Evolutionary conservation across 805 yeast genomes (phyloP).

Genomic region (Schizosaccharomyces japonicus): DNA sequence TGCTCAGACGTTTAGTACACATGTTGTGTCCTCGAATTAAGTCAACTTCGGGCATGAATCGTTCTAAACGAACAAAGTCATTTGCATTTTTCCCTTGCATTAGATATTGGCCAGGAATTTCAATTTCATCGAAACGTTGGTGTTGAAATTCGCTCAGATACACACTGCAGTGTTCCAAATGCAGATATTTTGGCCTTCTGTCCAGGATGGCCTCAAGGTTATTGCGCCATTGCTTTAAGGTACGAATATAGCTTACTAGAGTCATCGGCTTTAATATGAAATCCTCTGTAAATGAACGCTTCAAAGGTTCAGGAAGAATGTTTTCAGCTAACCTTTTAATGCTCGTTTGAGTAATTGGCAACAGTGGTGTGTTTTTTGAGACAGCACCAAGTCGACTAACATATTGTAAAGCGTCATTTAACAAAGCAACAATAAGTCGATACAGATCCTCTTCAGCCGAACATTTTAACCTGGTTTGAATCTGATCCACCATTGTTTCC

Average conservation of each 20-base stretch:
- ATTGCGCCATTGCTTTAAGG: slow-evolving; percentile 77
- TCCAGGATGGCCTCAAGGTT: slow-evolving; percentile 79
- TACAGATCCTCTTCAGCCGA: slow-evolving; percentile 92
- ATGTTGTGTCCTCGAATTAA: slow-evolving; percentile 74
- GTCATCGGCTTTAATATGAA: slow-evolving; percentile 71
- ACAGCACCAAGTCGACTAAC: slow-evolving; percentile 70
- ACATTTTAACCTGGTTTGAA: slow-evolving; percentile 76
- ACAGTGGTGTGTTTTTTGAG: slow-evolving; percentile 64
- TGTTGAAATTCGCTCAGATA: slow-evolving; percentile 80
- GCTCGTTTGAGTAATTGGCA: slow-evolving; percentile 76
- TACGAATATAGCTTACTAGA: slow-evolving; percentile 61
- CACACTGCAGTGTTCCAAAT: slow-evolving; percentile 5
- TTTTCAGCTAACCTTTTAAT: slow-evolving; percentile 78
- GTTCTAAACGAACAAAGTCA: slow-evolving; percentile 81
- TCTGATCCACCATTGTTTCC: slow-evolving; percentile 88
- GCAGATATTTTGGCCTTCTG: slow-evolving; percentile 46
- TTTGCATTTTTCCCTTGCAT: slow-evolving; percentile 54
- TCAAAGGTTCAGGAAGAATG: slow-evolving; percentile 65
- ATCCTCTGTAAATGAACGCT: slow-evolving; percentile 74
- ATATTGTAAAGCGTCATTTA: slow-evolving; percentile 82
- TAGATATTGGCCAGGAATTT: slow-evolving; percentile 88
- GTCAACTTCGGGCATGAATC: slow-evolving; percentile 74
- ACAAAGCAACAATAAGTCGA: slow-evolving; percentile 68
- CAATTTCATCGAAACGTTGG: slow-evolving; percentile 92
- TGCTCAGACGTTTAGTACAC: slow-evolving; percentile 67